Evolutionary conservation across 495 filamentous ascomycete genomes (phyloP), one percentile per base, ranked within the genome.

Genomic region (Hypoxylon crocopeplum): DNA sequence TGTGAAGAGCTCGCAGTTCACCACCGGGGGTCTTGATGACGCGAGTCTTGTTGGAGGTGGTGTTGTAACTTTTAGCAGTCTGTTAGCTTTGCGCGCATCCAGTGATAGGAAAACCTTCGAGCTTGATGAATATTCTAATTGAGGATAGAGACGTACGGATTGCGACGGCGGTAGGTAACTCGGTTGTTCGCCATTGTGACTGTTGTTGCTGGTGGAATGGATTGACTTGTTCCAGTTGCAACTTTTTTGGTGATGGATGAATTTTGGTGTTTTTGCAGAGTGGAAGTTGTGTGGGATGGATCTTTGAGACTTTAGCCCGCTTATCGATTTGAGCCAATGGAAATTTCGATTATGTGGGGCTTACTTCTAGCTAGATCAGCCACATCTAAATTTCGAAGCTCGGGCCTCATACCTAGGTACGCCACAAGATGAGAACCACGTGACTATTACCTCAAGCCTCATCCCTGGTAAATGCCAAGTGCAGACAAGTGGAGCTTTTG

Each of bases 1-100:
- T 91, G 87, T 98, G 92, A 66, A 97, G 90, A 72, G 96, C 88
- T 72, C 92, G 89, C 62, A 96, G 87, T 75, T 91, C 82, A 73
- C 94, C 94, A 75, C 94, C 94, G 53, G 94, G 94, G 56, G 94
- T 98, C 84, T 92, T 94, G 81, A 97, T 76, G 76, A 97, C 84
- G 75, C 94, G 90, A 75, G 93, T 92, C 81, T 90, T 92, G 89
- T 98, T 97, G 73, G 90, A 94, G 75, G 84, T 82, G 79, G 93
- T 97, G 84, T 97, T 97, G 88, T 97, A 98, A 69, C 88, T 91
- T 67, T 63, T 36, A n/a, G 32, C 19, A 47, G 66, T 64, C 64
- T 60, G 67, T 71, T 59, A 62, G 54, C 54, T 53, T 50, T 41
- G 49, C 45, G 64, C 48, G 24, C 50, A 4, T 45, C 25, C 13